Evolutionary conservation across 129 eudicot species (phyloP).

Genomic region (Centella asiatica): DNA sequence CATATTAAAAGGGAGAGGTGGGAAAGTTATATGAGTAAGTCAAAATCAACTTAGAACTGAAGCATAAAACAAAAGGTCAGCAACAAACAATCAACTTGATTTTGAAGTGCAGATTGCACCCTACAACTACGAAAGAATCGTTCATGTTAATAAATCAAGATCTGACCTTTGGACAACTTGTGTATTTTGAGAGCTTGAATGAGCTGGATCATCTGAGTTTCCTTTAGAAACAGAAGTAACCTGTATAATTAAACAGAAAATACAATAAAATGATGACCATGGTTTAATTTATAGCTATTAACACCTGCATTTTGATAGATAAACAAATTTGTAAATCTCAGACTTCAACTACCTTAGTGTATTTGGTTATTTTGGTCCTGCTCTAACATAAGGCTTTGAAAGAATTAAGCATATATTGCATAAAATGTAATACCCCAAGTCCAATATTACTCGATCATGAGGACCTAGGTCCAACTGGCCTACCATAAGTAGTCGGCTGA

Average conservation of each 20-base stretch:
- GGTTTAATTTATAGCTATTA: neutral
- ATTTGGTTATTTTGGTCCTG: no score
- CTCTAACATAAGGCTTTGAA: no score
- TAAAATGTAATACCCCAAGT: no score
- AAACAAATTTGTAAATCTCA: neutral
- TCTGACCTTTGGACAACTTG: slow-evolving; percentile 42
- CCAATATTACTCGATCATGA: no score
- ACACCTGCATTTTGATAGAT: no score
- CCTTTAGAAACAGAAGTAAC: slow-evolving; percentile 44
- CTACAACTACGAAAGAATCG: neutral
- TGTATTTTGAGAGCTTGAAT: slow-evolving; percentile 37
- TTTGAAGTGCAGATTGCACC: neutral
- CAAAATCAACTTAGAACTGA: neutral
- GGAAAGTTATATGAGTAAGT: slow-evolving; percentile 5
- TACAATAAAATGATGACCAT: neutral
- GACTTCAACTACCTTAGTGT: neutral
- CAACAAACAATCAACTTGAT: neutral
- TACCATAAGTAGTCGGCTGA: no score
- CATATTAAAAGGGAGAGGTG: neutral
- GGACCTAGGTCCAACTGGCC: no score
- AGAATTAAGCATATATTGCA: no score
- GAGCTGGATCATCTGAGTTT: slow-evolving; percentile 37
- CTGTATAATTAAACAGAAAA: slow-evolving; percentile 24
- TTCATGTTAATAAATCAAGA: slow-evolving; percentile 5
- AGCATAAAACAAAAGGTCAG: neutral